Evolutionary conservation across 208 protist genomes (phyloP).

Genomic region (Phytomonas serpens): DNA sequence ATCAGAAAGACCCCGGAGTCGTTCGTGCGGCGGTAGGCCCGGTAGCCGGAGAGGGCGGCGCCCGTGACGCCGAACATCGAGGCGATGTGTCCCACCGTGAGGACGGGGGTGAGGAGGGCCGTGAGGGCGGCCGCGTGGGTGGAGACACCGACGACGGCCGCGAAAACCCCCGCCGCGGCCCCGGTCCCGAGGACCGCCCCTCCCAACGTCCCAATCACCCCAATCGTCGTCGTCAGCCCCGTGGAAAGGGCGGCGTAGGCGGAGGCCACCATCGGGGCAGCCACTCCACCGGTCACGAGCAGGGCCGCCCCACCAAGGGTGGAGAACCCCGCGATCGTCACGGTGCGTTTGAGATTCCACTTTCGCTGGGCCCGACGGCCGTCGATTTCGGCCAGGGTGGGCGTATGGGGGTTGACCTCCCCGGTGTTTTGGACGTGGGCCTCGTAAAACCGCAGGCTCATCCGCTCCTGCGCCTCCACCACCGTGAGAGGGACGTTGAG

Average conservation of each 20-base stretch:
- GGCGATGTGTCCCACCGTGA: slow-evolving; percentile 60
- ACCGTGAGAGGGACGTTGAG: slow-evolving; percentile 46
- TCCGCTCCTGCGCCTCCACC: slow-evolving; percentile 46
- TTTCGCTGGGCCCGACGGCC: slow-evolving; percentile 29
- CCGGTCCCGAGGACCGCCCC: slow-evolving; percentile 34
- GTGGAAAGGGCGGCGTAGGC: slow-evolving; percentile 45
- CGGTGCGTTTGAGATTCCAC: slow-evolving; percentile 29
- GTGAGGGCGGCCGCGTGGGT: slow-evolving; percentile 64
- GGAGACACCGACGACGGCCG: slow-evolving; percentile 43
- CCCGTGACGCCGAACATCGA: slow-evolving; percentile 66
- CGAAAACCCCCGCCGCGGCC: slow-evolving; percentile 38
- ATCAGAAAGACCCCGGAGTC: slow-evolving; percentile 59
- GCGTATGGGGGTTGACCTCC: slow-evolving; percentile 2
- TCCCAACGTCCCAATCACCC: slow-evolving; percentile 38
- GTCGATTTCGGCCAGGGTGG: slow-evolving; percentile 19
- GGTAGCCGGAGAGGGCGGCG: slow-evolving; percentile 66
- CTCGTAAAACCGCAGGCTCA: background rate
- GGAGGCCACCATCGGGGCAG: slow-evolving; percentile 54
- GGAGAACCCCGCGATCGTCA: slow-evolving; percentile 66
- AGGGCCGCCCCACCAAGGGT: slow-evolving; percentile 52
- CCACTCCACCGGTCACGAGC: slow-evolving; percentile 61
- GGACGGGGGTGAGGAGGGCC: slow-evolving; percentile 43
- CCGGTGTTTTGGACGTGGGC: background rate
- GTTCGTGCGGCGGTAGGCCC: slow-evolving; percentile 52
- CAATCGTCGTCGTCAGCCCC: slow-evolving; percentile 40